phyloP scores from a whole-genome alignment of 1,284 basidiomycete genomes.

The Naganishia sp. region DNA sequence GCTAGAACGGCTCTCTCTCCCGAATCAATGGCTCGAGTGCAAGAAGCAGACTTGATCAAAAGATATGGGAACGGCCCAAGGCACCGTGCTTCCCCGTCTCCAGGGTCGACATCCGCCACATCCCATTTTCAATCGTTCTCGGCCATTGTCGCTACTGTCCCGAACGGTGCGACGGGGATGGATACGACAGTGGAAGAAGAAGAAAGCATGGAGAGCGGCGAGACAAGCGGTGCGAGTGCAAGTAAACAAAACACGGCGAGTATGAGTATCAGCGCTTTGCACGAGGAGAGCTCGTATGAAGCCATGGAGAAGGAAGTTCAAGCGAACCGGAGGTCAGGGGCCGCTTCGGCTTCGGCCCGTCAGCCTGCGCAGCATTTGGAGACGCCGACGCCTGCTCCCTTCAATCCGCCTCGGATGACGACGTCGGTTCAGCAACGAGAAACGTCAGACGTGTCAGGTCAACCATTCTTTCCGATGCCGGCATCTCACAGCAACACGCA shows the following conservation, averaged over 20 bases:
- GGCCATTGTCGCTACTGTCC: constrained; percentile 4
- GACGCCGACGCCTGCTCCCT: constrained; percentile 7
- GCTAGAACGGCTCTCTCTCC: not conserved
- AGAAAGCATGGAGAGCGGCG: constrained; percentile 1
- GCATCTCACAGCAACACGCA: not conserved
- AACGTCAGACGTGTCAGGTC: constrained; percentile 1
- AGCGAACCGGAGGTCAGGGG: not conserved
- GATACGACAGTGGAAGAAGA: constrained; percentile 24
- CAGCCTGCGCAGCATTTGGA: not conserved
- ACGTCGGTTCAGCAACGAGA: not conserved
- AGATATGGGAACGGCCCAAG: constrained; percentile 12
- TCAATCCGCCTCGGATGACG: not conserved
- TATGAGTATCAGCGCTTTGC: constrained; percentile 18
- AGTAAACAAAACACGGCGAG: constrained; percentile 7
- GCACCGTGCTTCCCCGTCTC: constrained; percentile 13
- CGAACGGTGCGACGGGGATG: constrained; percentile 3
- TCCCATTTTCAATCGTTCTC: constrained; percentile 13
- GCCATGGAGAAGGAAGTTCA: constrained; percentile 23
- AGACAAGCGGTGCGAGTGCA: constrained; percentile 13
- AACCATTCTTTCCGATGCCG: constrained; percentile 17
- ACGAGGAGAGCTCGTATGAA: constrained; percentile 25
- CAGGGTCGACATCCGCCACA: not conserved
- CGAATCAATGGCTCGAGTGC: not conserved
- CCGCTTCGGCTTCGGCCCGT: not conserved
- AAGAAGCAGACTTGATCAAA: not conserved